Evolutionary conservation across 306 rosid species (phyloP), one percentile per base, ranked within the genome.

Genomic region (Elaeagnus macrophylla): DNA sequence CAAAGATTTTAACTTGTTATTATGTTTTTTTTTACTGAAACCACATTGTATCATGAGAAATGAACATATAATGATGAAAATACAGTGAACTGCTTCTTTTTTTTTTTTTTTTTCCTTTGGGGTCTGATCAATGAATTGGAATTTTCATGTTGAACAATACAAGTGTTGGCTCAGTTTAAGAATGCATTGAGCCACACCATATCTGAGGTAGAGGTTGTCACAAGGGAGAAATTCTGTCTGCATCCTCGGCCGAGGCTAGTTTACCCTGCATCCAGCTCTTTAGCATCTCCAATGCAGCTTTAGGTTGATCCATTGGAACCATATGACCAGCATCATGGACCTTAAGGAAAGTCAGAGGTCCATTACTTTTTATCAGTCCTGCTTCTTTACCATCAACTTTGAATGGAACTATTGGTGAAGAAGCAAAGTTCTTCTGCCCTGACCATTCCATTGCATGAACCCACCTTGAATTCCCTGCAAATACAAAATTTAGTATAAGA

Each of bases 271-370:
- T 88, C 96, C 94, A 88, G 66, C 69, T 79, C 69, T 64, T 77
- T 81, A 88, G 77, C 96, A 88, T 88, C 79, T 75, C 85, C 39
- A 88, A 57, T 12, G 96, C 52, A 61, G 94, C 96, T 77, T 79
- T 79, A 10, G 96, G 96, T 62, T 88, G 96, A 66, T 88, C 96
- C 96, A 88, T 88, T 6, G 96, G 96, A 66, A 88, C 96, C 96
- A 88, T 79, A 73, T 88, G 96, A 62, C 96, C 96, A 11, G 96
- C 90, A 56, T 88, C 83, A 52, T 74, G 96, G 46, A 88, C 96
- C 96, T 88, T 88, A 18, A 88, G 85, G 78, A 88, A 88, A 62
- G 77, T 82, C 53, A 88, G 74, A 53, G 96, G 80, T 41, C 96
- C 96, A 39, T 73, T 62, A 54, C 32, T 79, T 81, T 88, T 84